phyloP scores from a whole-genome alignment of 2,329 filamentous ascomycete species.

The Colletotrichum eleusines region DNA sequence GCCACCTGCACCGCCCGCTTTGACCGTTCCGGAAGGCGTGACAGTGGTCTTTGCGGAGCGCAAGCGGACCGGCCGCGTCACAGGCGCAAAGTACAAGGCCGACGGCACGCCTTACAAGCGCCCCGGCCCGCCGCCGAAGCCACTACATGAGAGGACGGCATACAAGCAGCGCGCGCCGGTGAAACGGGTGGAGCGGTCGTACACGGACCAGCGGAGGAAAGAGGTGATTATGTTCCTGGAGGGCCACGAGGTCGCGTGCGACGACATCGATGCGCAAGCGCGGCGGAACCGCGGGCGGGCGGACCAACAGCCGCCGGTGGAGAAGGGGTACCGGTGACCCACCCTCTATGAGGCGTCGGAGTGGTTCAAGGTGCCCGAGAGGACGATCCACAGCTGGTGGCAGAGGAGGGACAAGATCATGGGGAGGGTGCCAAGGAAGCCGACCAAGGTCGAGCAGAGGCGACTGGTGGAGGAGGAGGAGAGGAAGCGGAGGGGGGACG shows the following conservation, averaged over 20 bases:
- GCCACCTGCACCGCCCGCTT: neutral
- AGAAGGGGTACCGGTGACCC: constrained; percentile 11
- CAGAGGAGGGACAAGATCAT: constrained; percentile 14
- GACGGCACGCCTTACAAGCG: constrained; percentile 25
- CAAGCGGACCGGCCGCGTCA: constrained; percentile 10
- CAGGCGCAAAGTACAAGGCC: constrained; percentile 25
- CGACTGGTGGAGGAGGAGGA: constrained; percentile 14
- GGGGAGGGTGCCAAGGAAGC: constrained; percentile 10
- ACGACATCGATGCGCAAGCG: constrained; percentile 2
- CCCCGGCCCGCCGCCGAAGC: constrained; percentile 20
- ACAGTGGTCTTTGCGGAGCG: constrained; percentile 21
- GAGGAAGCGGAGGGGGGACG: constrained; percentile 10
- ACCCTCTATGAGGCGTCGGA: constrained; percentile 20
- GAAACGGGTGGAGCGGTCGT: constrained; percentile 7
- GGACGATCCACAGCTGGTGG: constrained; percentile 26
- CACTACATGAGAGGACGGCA: constrained; percentile 9
- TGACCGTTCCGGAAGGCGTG: constrained; percentile 7
- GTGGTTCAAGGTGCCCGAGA: constrained; percentile 30
- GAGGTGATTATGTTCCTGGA: constrained; percentile 13
- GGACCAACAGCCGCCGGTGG: constrained; percentile 14
- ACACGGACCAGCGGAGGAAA: constrained; percentile 16
- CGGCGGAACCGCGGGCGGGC: neutral
- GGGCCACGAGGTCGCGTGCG: constrained; percentile 17
- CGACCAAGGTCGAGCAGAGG: constrained; percentile 10
- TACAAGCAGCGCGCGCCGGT: constrained; percentile 1